phyloP scores from a whole-genome alignment of 2,329 filamentous ascomycete genomes.

The Fusarium illudens region DNA sequence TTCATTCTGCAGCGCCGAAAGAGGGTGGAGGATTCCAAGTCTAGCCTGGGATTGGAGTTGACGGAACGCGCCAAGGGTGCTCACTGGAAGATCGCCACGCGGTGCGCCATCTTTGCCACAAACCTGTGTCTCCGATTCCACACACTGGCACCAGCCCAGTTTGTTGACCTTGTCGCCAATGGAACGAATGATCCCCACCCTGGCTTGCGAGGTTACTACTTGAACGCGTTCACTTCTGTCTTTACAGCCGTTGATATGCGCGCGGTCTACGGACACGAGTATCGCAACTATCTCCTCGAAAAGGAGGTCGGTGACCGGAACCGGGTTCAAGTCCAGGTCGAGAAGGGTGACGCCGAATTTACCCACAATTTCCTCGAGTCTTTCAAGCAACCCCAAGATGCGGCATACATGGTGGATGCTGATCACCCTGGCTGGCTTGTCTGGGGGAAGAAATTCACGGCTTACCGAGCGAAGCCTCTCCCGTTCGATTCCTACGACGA shows the following conservation, averaged over 20 bases:
- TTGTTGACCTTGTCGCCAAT: conserved; percentile 82
- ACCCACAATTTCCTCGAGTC: conserved; percentile 79
- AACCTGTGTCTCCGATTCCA: conserved; percentile 94
- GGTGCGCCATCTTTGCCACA: conserved; percentile 89
- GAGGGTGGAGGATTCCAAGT: conserved; percentile 85
- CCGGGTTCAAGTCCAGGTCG: conserved; percentile 76
- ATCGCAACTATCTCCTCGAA: conserved; percentile 85
- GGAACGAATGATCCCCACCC: conserved; percentile 93
- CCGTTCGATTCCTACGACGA: conserved; percentile 80
- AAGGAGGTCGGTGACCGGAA: conserved; percentile 77
- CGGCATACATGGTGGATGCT: conserved; percentile 88
- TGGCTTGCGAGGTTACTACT: conserved; percentile 81
- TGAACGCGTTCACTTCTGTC: conserved; percentile 76
- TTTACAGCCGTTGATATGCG: conserved; percentile 90
- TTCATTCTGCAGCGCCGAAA: conserved; percentile 79
- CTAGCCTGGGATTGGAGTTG: conserved; percentile 80
- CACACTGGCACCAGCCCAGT: conserved; percentile 79
- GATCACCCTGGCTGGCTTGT: conserved; percentile 97
- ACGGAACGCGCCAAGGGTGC: conserved; percentile 78
- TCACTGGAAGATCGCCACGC: conserved; percentile 95
- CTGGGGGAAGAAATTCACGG: conserved; percentile 89
- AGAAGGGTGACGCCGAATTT: conserved; percentile 78
- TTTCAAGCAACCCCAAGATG: conserved; percentile 73
- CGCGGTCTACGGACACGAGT: conserved; percentile 85
- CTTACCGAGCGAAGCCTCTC: conserved; percentile 75